Evolutionary conservation across 2,329 filamentous ascomycete genomes (phyloP), one percentile per base, ranked within the genome.

Genomic region (Pseudocercospora macadamiae): DNA sequence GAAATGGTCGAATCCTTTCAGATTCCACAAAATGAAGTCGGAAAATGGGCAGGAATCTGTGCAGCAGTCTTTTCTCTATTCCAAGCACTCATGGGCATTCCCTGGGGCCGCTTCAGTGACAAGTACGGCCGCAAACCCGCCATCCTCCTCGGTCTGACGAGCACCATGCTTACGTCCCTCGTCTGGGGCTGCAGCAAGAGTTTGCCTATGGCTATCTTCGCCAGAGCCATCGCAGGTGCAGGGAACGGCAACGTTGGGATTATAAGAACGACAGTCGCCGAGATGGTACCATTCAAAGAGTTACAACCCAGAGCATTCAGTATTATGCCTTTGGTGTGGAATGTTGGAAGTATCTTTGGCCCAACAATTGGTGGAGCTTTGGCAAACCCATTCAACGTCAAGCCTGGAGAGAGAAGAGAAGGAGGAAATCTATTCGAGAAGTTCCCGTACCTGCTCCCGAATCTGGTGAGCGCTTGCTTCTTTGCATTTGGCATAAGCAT

Each of bases 321-420:
- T 64, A 81, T 97, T 45, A 97, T 97, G 93, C 93, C 93, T 3
- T 77, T 97, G 14, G 90, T 89, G 1, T 97, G 91, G 89, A 92
- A 88, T 9, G 79, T 97, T 53, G 93, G 93, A 0, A 89, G 87
- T 32, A 91, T 96, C 34, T 89, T 96, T 66, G 93, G 93, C 0
- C 93, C 93, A 1, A 88, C 86, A 3, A 89, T 97, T 69, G 93
- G 93, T 25, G 93, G 93, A 3, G 87, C 91, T 61, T 85, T 97
- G 60, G 91, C 92, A 7, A 88, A 91, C 59, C 93, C 93, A 0
- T 86, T 88, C 1, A 82, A 88, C 59, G 87, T 92, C 58, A 87
- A 89, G 69, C 91, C 92, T 0, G 75, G 76, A 2, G 61, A 71
- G 49, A 55, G 66, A 32, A 56, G 63, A 28, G 68, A 68, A 23